Base-by-base conservation (phyloP, 352 stramenopile genomes). In the Phytopythium vexans region DNA sequence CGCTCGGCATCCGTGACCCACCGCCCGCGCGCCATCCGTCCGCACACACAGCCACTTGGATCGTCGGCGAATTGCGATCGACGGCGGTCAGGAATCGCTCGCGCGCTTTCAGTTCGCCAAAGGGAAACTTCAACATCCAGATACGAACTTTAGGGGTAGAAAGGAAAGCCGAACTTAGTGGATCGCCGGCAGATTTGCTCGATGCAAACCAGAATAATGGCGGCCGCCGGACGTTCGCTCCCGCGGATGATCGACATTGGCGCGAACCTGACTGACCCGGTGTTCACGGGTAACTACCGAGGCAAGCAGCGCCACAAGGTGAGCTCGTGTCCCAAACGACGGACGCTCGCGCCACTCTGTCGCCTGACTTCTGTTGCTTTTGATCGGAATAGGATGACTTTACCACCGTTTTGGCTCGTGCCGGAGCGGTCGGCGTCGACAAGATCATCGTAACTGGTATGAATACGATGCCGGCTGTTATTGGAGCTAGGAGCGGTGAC, bases 261-360 rank as follows among this genome's bases (percentile, higher is more conserved):
- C 54, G 91, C 90, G 44, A 99, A 99, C 68, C 68, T 98, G 14
- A 78, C 96, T 34, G 94, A 99, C 60, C 70, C 84, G 12, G 86
- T 96, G 56, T 99, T 96, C 61, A 70, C 74, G 32, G 94, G 96
- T 0, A 70, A 70, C 11, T 99, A 98, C 62, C 76, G 87, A 31
- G 86, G 92, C 58, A 88, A 96, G 67, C 59, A 85, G 54, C 86
- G 86, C 48, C 96, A 98, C 58, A 66, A 93, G 55, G 72, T 95
- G 38, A 39, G 37, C 12, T 21, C 14, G 33, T 7, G 21, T 27
- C 21, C 2, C 21, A 2, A 27, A 27, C 21, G 21, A 27, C 21
- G 21, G 21, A 27, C 21, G 21, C 21, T 27, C 21, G 21, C 21
- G 21, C 1, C 21, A 27, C 2, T 27, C 21, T 27, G 39, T 42